phyloP scores from a whole-genome alignment of 2,329 filamentous ascomycete species.

The Fusarium euwallaceae region DNA sequence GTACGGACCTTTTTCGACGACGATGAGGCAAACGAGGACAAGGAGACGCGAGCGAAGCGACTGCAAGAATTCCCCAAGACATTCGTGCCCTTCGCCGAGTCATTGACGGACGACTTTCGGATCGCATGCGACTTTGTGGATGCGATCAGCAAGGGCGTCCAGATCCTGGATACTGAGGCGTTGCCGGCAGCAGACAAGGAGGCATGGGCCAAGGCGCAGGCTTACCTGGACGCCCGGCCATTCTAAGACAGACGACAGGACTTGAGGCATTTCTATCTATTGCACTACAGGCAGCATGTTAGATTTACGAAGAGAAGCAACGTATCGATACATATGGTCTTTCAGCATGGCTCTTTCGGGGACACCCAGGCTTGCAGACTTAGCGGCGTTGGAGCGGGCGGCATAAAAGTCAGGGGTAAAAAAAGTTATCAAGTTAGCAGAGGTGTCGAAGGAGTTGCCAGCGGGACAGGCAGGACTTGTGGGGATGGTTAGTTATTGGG shows the following conservation, averaged over 20 bases:
- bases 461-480: constrained; percentile 29
- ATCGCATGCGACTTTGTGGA: constrained; percentile 70
- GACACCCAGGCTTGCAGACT: constrained; percentile 41
- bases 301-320: constrained; percentile 24
- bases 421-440: constrained; percentile 44
- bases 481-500: constrained; percentile 32
- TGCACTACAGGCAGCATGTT: neutral
- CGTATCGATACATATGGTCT: constrained; percentile 27
- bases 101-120: constrained; percentile 71
- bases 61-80: constrained; percentile 64
- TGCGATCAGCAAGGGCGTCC: constrained; percentile 69
- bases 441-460: constrained; percentile 33
- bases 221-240: constrained; percentile 63
- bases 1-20: constrained; percentile 85
- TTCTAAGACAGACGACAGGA: constrained; percentile 47
- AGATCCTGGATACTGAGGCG: constrained; percentile 63
- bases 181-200: constrained; percentile 61
- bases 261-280: constrained; percentile 19
- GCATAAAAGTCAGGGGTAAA: constrained; percentile 39
- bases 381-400: constrained; percentile 45
- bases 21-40: constrained; percentile 69
- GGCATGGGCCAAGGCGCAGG: constrained; percentile 68
- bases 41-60: constrained; percentile 59
- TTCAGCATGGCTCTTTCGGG: constrained; percentile 40
- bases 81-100: constrained; percentile 70